Base-by-base conservation (phyloP, 139 green algal species). In the Mesostigma viride region DNA sequence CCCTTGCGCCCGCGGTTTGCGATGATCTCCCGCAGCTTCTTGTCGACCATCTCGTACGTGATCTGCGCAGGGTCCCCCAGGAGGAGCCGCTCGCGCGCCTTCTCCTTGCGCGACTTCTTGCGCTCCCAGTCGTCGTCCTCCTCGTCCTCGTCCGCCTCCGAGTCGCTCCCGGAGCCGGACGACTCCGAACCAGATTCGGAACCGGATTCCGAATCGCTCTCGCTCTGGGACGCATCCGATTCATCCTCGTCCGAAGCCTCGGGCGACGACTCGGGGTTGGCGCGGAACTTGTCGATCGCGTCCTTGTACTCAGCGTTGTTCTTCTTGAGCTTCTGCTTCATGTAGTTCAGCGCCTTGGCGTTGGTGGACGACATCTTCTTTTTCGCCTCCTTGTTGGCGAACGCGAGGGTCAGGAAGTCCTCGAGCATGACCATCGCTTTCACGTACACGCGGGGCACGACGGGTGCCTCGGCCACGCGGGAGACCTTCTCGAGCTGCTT, bases 271-370 rank as follows among this genome's bases (percentile, higher is more conserved):
- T 84, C 84, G 0, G 86, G 86, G 82, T 90, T 81, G 62, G 84
- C 82, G 4, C 75, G 56, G 64, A 79, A 81, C 66, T 76, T 71
- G 2, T 44, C 67, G 62, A 76, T 67, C 60, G 68, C 84, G 26
- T 76, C 70, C 2, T 76, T 62, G 3, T 33, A 53, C 48, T 35
- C 35, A 56, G 75, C 75, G 62, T 90, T 91, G 79, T 96, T 85
- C 84, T 97, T 97, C 67, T 91, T 91, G n/a, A 99, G 76, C 34
- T 88, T 88, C 80, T 99, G 93, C 35, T 87, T 87, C 90, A 99
- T 95, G 35, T 87, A 88, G 75, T 95, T 96, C 2, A 97, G 81
- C 3, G 93, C 88, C 78, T 93, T 94, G 0, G 86, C 84, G 69
- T 99, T 97, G 62, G 90, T 95, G 47, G 81, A 72, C 59, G 63